Evolutionary conservation across 2,329 filamentous ascomycete species (phyloP), one percentile per base, ranked within the genome.

Genomic region (Penicillium sp.): DNA sequence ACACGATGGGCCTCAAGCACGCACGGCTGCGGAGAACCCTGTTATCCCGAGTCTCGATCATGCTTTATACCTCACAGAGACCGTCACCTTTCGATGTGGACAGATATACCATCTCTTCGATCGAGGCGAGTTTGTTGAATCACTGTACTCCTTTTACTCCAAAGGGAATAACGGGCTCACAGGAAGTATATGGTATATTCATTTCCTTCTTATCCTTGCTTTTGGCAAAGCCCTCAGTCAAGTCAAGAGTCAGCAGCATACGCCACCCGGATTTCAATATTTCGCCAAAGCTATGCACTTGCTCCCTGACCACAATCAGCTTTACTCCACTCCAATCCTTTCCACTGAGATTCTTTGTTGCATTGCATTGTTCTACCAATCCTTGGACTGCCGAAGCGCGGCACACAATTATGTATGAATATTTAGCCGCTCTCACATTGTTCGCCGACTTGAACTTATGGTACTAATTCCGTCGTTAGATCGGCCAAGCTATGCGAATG

Each of bases 31-130:
- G 14, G 56, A 61, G 3, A 16, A 16, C 5, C 54, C 54, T 0
- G 40, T 48, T 3, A 55, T 83, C 32, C 80, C 81, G 0, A 79
- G 75, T 2, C 71, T 78, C 0, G 81, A 83, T 54, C 75, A 79
- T 60, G 77, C 79, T 4, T 67, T 79, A 7, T 82, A 79, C 48
- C 66, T 83, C 14, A 76, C 82, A 58, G 82, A 82, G 54, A 76
- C 78, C 0, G 80, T 83, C 50, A 82, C 82, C 44, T 83, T 83
- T 31, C 79, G 81, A 53, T 81, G 79, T 50, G 74, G 76, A 7
- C 79, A 81, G 24, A 59, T 82, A 3, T 80, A 82, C 40, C 80
- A 81, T 43, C 62, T 83, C 0, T 81, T 81, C 29, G 81, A 83
- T 18, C 16, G 18, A 14, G 6, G 3, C 13, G 34, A 36, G 5